Base-by-base conservation (phyloP, 169 alveolate genomes). In the Besnoitia besnoiti region DNA sequence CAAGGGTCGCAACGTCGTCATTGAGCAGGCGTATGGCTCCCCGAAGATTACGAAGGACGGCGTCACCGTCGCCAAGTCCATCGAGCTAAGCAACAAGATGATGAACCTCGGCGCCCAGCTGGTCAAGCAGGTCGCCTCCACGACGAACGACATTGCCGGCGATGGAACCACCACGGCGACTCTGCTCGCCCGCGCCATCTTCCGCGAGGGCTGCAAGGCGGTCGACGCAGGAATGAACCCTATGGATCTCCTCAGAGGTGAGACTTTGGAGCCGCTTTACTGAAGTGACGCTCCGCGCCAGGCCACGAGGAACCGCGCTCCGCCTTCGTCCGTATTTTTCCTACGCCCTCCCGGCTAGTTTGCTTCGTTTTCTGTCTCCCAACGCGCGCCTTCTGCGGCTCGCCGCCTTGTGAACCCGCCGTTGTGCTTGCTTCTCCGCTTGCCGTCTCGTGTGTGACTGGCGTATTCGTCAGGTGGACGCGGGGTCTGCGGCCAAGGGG, bases 161-260 rank as follows among this genome's bases (percentile, higher is more conserved):
- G 99, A 99, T 94, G 99, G 99, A 51, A 99, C 99, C 55, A 99
- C 99, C 0, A 99, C 99, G 33, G 99, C 99, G 55, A 99, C 99
- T 0, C 98, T 99, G 51, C 96, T 99, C 61, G 99, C 99, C 27
- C 95, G 99, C 67, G 99, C 99, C 55, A 98, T 99, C 79, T 99
- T 97, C 97, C 98, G 98, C 93, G 99, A 98, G 67, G 99, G 99
- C 46, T 98, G 99, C 96, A 98, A 98, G 93, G 98, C 99, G 39
- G 99, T 99, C n/a, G 99, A 99, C 84, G 99, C 99, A 27, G 99
- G 99, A 40, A 96, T 99, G 97, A 99, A 99, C 96, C 99, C 99
- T 30, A 98, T 99, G 99, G 99, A 99, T 94, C 93, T 99, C 84
- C 96, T 99, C 93, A 96, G 99, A 46, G 96, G 96, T 94, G 27